Conservation (phyloP, 495 filamentous ascomycete genomes). For the Elaphomyces granulatus region DNA sequence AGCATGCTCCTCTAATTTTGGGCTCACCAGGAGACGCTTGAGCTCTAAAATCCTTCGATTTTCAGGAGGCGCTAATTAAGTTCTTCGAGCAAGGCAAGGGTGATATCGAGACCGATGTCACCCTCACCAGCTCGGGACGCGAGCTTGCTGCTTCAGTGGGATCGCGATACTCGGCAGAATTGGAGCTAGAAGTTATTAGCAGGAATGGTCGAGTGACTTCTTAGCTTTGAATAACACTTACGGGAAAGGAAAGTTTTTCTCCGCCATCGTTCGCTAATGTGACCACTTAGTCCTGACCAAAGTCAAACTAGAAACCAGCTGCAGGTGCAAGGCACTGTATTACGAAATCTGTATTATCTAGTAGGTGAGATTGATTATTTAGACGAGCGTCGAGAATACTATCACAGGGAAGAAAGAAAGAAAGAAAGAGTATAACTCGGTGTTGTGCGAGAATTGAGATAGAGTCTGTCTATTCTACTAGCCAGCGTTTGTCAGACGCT, state of each 20-base stretch:
- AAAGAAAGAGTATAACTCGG: background rate
- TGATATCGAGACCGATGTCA: background rate
- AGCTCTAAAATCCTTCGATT: background rate
- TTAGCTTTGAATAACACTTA: background rate
- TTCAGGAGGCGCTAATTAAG: background rate
- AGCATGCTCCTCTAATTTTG: background rate
- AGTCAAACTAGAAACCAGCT: no score
- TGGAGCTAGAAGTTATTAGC: background rate
- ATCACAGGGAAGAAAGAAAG: no score
- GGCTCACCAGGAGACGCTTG: no score
- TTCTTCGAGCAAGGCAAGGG: background rate
- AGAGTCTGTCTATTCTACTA: no score
- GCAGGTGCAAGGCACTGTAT: no score
- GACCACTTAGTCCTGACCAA: background rate
- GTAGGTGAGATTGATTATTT: no score
- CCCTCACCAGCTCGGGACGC: background rate
- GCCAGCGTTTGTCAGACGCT: no score
- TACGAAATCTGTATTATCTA: no score
- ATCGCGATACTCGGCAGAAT: background rate
- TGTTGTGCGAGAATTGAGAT: no score
- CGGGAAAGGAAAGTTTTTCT: background rate
- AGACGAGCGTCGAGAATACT: no score
- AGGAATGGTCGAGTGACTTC: background rate
- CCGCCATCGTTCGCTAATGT: background rate
- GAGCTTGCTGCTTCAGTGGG: background rate